These are phyloP conservation scores for Suillus subluteus DNA, from an alignment of 768 basidiomycete genomes.

Conservation along the genomic window DNA sequence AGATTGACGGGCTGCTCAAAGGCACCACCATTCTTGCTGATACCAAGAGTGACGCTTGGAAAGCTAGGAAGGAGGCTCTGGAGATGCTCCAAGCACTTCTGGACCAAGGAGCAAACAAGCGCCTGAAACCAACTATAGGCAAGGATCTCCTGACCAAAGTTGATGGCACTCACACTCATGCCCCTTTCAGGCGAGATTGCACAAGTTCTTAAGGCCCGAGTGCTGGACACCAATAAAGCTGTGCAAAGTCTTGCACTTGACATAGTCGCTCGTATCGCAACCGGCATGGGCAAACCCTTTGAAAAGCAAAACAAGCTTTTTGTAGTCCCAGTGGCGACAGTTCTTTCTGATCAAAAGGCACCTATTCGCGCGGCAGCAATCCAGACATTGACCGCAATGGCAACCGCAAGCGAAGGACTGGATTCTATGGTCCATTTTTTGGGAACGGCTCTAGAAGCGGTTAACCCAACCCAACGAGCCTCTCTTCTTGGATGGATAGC, in stretches of 20 bases:
- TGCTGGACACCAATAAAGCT: conserved; percentile 91
- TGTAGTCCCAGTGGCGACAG: conserved; percentile 74
- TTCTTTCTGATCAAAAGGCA: conserved; percentile 92
- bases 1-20: conserved; percentile 84
- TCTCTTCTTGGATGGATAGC: conserved; percentile 79
- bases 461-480: conserved; percentile 87
- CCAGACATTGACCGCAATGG: conserved; percentile 80
- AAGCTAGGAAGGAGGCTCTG: conserved; percentile 92
- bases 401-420: conserved; percentile 79
- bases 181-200: conserved; percentile 78
- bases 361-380: conserved; percentile 79
- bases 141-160: conserved; percentile 18
- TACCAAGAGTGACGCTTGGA: conserved; percentile 94
- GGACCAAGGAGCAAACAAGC: conserved; percentile 91
- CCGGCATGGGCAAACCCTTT: conserved; percentile 94
- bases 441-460: conserved; percentile 77
- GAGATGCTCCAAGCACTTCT: conserved; percentile 82
- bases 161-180: not conserved
- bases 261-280: conserved; percentile 86
- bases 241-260: conserved; percentile 91
- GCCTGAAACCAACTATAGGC: conserved; percentile 91
- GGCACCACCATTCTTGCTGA: conserved; percentile 83
- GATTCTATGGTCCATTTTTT: conserved; percentile 83
- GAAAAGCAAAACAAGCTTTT: conserved; percentile 87
- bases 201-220: conserved; percentile 82